These are phyloP conservation scores for Lentinula boryana DNA, from an alignment of 768 basidiomycete genomes.

Conservation along the genomic window DNA sequence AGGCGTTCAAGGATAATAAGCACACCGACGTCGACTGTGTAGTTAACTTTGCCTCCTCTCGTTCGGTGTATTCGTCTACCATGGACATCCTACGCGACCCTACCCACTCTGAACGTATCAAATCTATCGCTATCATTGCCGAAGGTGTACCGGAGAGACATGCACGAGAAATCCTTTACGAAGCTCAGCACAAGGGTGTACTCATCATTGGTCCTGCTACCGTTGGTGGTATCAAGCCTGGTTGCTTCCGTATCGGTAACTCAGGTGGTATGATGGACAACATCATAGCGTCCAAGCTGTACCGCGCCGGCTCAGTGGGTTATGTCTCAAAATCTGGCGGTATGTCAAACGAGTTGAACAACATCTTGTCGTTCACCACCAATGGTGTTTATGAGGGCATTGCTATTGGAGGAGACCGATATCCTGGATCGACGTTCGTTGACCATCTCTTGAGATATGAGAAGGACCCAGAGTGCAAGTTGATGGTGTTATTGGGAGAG, in stretches of 20 bases:
- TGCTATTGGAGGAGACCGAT: slow-evolving; percentile 98
- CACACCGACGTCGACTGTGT: slow-evolving; percentile 96
- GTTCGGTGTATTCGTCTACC: slow-evolving; percentile 92
- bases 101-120: slow-evolving; percentile 71
- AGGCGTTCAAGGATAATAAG: slow-evolving; percentile 40
- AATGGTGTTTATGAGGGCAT: slow-evolving; percentile 99
- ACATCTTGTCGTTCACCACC: slow-evolving; percentile 92
- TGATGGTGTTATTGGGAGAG: slow-evolving; percentile 98
- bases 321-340: slow-evolving; percentile 99
- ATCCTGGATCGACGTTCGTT: slow-evolving; percentile 98
- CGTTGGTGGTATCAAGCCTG: slow-evolving; percentile 99
- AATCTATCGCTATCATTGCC: slow-evolving; percentile 85
- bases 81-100: slow-evolving; percentile 85
- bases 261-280: slow-evolving; percentile 99
- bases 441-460: slow-evolving; percentile 98
- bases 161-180: slow-evolving; percentile 91
- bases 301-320: slow-evolving; percentile 94
- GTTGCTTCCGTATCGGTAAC: slow-evolving; percentile 99
- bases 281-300: slow-evolving; percentile 97
- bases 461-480: slow-evolving; percentile 95
- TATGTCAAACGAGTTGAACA: slow-evolving; percentile 99
- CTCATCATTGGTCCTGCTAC: slow-evolving; percentile 91
- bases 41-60: slow-evolving; percentile 95
- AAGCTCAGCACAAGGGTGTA: slow-evolving; percentile 79
- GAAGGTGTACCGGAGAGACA: slow-evolving; percentile 99